Conservation (phyloP, 257 asterid species). For the Fraxinus quadrangulata region DNA sequence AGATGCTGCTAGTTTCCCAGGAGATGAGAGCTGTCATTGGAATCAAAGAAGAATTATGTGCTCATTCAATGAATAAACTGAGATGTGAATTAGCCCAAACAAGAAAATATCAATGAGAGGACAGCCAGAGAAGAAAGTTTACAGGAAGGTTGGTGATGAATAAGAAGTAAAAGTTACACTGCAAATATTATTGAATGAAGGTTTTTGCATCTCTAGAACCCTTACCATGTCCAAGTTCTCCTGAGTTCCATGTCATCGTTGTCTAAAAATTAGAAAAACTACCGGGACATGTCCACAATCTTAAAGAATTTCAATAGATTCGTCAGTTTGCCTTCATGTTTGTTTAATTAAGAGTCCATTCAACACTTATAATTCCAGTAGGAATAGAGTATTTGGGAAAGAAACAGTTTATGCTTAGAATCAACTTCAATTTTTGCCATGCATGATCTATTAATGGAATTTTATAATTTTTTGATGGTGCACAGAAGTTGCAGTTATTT, state of each 20-base stretch:
- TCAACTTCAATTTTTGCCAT: not conserved
- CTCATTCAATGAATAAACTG: constrained; percentile 7
- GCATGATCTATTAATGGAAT: not conserved
- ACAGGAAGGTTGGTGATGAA: not conserved
- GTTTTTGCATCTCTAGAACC: not conserved
- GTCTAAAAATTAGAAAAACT: not conserved
- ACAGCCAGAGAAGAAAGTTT: not conserved
- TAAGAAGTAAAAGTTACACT: not conserved
- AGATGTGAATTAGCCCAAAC: not conserved
- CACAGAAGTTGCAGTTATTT: not conserved
- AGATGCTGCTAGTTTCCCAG: constrained; percentile 45
- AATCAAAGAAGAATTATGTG: constrained; percentile 2
- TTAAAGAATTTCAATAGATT: no score
- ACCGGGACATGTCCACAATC: not conserved
- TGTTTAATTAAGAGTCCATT: not conserved
- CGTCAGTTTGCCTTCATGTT: not conserved
- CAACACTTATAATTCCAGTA: not conserved
- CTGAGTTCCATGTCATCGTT: not conserved
- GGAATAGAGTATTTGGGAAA: not conserved
- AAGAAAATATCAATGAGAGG: not conserved
- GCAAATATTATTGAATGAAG: not conserved
- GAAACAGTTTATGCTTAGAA: not conserved
- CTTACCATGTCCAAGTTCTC: not conserved
- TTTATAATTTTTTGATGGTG: not conserved
- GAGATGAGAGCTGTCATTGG: constrained; percentile 47